phyloP scores from a whole-genome alignment of 1,284 basidiomycete species.

The Athelia psychrophila region DNA sequence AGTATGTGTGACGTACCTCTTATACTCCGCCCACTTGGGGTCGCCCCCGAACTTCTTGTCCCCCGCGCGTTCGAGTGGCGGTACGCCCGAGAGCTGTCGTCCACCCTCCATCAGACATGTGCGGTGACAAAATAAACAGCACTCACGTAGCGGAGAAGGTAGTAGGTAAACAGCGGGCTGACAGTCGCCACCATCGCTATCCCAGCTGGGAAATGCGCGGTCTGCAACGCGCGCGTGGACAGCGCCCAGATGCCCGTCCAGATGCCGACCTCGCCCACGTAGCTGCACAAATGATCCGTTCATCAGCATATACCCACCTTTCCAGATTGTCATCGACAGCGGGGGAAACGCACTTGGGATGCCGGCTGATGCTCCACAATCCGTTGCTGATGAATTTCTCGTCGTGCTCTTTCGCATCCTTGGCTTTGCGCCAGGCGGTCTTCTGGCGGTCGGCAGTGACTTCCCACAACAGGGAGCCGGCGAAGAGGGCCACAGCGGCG shows the following conservation, averaged over 20 bases:
- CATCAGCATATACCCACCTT: too few species aligned
- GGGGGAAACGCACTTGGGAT: constrained; percentile 64
- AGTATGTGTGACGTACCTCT: constrained; percentile 38
- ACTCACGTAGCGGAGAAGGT: constrained; percentile 47
- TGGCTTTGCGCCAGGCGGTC: constrained; percentile 59
- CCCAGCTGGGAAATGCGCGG: constrained; percentile 41
- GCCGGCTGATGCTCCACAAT: constrained; percentile 70
- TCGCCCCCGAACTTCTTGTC: constrained; percentile 69
- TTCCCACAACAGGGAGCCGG: constrained; percentile 59
- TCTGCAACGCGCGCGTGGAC: constrained; percentile 47
- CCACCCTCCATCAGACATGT: neutral
- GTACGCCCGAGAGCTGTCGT: constrained; percentile 60
- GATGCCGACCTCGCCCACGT: constrained; percentile 75
- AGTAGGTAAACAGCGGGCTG: constrained; percentile 69
- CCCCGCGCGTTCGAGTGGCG: constrained; percentile 61
- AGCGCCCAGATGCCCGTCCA: constrained; percentile 73
- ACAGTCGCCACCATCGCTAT: constrained; percentile 47
- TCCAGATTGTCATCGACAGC: too few species aligned
- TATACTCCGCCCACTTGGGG: constrained; percentile 68
- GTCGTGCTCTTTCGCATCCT: constrained; percentile 67
- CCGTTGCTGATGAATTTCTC: constrained; percentile 74
- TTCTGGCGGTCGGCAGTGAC: constrained; percentile 73
- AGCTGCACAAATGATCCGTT: constrained; percentile 38
- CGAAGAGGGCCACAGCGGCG: constrained; percentile 55
- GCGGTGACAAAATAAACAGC: constrained; percentile 1